A percentile compares a stretch with the other conserved stretches of the same genome.
Evolutionary conservation across 2,329 filamentous ascomycete species (phyloP).

Genomic region (Orbilia quercus): DNA sequence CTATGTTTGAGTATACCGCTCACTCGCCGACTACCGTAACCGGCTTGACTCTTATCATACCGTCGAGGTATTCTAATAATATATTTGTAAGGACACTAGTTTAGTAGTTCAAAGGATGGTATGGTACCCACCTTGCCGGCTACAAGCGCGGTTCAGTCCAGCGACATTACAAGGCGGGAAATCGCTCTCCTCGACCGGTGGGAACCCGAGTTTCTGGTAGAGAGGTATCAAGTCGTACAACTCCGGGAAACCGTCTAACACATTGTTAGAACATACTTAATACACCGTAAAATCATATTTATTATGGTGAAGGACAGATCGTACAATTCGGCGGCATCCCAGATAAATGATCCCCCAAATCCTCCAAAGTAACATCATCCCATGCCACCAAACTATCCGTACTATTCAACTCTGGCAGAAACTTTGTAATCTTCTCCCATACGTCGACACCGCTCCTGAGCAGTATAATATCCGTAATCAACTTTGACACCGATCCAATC

Average conservation of each 20-base stretch:
- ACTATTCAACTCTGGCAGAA: constrained; percentile 61
- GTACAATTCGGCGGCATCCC: constrained; percentile 63
- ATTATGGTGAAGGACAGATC: too few relatives aligned
- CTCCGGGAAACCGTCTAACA: constrained; percentile 37
- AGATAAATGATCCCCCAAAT: constrained; percentile 63
- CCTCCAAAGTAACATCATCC: constrained; percentile 63
- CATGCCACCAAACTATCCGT: constrained; percentile 61
- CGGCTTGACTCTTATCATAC: constrained; percentile 61
- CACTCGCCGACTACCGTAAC: constrained; percentile 60
- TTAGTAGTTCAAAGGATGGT: not conserved
- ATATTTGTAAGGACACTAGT: not conserved
- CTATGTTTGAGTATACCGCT: constrained; percentile 65
- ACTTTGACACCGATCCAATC: constrained; percentile 64
- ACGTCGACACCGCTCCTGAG: constrained; percentile 62
- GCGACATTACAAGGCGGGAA: constrained; percentile 63
- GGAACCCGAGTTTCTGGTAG: constrained; percentile 63
- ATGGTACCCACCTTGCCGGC: constrained; percentile 60
- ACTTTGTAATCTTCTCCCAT: constrained; percentile 62
- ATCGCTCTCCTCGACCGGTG: constrained; percentile 61
- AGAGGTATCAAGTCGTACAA: constrained; percentile 56
- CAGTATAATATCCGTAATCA: constrained; percentile 63
- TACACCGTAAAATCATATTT: too few relatives aligned
- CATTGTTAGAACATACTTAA: too few relatives aligned
- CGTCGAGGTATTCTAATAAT: constrained; percentile 61
- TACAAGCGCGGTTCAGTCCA: constrained; percentile 62